phyloP scores from a whole-genome alignment of 306 rosid species.

The Oemleria cerasiformis region DNA sequence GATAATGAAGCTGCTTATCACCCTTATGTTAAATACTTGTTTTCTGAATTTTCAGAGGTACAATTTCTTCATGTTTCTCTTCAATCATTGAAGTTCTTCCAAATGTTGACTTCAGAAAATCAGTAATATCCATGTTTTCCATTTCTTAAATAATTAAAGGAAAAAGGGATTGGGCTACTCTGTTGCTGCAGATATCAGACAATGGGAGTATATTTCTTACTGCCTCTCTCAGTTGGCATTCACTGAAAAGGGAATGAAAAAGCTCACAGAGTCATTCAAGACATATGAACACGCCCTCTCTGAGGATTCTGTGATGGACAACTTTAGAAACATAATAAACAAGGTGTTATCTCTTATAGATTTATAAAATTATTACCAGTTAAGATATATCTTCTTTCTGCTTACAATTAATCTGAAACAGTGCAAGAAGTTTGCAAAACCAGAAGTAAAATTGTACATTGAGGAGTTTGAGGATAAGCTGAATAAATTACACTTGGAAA shows the following conservation, averaged over 20 bases:
- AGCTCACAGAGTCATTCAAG: conserved; percentile 80
- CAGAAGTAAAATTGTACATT: conserved; percentile 68
- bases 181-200: conserved; percentile 58
- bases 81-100: background rate
- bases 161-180: conserved; percentile 9
- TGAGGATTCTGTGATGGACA: conserved; percentile 79
- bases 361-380: conserved; percentile 10
- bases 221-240: conserved; percentile 94
- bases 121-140: conserved; percentile 1
- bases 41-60: background rate
- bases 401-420: conserved; percentile 28
- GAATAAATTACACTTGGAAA: conserved; percentile 69
- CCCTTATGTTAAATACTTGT: background rate
- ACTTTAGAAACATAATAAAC: conserved; percentile 69
- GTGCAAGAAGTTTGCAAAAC: conserved; percentile 91
- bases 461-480: conserved; percentile 97
- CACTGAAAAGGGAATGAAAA: conserved; percentile 92
- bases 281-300: conserved; percentile 71
- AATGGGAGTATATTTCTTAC: conserved; percentile 83
- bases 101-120: background rate
- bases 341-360: conserved; percentile 56
- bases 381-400: background rate
- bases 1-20: background rate
- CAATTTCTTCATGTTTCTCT: background rate
- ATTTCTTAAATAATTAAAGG: conserved; percentile 12